Evolutionary conservation across 202 grass and related monocot species (phyloP), one percentile per base, ranked within the genome.

Genomic region (Musa balbisiana): DNA sequence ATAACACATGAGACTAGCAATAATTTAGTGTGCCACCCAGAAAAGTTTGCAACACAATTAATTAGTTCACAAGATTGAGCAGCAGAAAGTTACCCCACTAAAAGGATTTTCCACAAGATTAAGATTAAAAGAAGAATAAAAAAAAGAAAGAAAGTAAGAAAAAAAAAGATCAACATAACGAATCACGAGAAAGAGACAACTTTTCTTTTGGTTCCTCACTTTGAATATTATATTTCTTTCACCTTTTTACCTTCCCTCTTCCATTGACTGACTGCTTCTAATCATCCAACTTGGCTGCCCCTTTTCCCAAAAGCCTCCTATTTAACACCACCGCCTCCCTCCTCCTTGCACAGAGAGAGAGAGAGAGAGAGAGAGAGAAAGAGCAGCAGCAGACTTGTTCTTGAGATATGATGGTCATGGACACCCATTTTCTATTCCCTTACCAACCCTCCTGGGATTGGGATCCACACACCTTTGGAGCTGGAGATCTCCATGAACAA

Each of bases 131-230:
- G 33, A 43, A 43, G 33, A 43, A 43, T 43, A 58, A 74, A 62
- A 53, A 75, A 43, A 79, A 33, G 3, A 52, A 73, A 0, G 75
- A 84, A 75, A 24, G 69, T 81, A 85, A 63, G 43, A 62, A 29
- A 72, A 80, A 26, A 6, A 43, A 43, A 43, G 33, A 43, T 43
- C 33, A 43, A 43, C 33, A 43, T 43, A 43, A 43, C 33, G 33
- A 43, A 43, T 43, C 33, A 43, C 33, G 49, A 27, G 83, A 87
- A 96, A 90, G 84, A 67, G 72, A 33, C 33, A 76, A 75, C 67
- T 86, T 92, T 92, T 92, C 84, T 62, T 76, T 88, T 92, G 83
- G 87, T 88, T 84, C 79, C 73, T 90, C 82, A 85, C 10, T 86
- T 90, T 92, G 53, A 58, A 74, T 74, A 53, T 15, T 27, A 25